Base-by-base conservation (phyloP, 2,329 filamentous ascomycete species). In the Metarhizium album region DNA sequence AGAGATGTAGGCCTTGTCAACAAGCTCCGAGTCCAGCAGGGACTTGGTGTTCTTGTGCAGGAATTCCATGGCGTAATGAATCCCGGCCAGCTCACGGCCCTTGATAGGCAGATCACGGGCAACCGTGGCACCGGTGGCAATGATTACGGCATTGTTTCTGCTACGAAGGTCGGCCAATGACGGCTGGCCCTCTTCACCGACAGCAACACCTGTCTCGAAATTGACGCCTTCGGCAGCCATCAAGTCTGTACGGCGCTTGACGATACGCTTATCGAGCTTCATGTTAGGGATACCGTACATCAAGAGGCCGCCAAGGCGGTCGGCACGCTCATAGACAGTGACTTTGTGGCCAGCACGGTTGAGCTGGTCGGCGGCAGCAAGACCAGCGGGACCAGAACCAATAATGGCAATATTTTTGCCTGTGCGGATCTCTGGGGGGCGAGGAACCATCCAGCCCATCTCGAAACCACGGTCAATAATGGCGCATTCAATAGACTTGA, bases 231-330 rank as follows among this genome's bases (percentile, higher is more conserved):
- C 91, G 3, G 83, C 80, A 50, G 86, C 87, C 87, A 96, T 91
- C 70, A 97, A 90, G 70, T 96, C 88, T 46, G 93, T 90, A 67
- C 91, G 87, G 48, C 91, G 87, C 76, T 96, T 91, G 54, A 97
- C 91, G 56, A 96, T 84, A 65, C 89, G 89, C 79, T 97, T 97
- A 74, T 97, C 91, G 42, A 97, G 86, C 76, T 97, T 97, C 91
- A 97, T 97, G 76, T 97, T 97, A 58, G 91, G 91, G 59, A 97
- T 97, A 59, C 91, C 91, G 65, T 97, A 96, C 91, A 96, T 96
- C 62, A 97, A 80, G 50, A 97, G 77, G 68, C 91, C 91, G 71
- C 91, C 91, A 52, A 86, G 74, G 57, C 91, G 88, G 65, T 97
- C 91, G 53, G 90, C 82, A 57, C 91, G 88, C 77, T 97, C 91